Base-by-base conservation (phyloP, 2,329 filamentous ascomycete species). In the Proliferodiscus dingleyae region DNA sequence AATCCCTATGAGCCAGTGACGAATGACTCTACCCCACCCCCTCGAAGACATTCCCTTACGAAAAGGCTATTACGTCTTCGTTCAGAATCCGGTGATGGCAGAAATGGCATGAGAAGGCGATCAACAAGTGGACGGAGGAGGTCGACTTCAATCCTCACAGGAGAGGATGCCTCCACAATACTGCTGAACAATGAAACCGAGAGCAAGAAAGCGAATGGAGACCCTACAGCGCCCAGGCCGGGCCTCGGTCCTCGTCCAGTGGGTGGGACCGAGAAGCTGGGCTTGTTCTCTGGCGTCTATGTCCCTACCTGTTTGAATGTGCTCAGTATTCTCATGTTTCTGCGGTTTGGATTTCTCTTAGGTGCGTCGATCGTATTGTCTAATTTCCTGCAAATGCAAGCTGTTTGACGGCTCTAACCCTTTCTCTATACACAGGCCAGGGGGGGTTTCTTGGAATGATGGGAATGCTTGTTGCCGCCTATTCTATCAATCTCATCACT, bases 301-400 rank as follows among this genome's bases (percentile, higher is more conserved):
- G 85, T 95, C 13, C 89, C 89, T 1, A 89, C 89, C n/a, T 90
- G 84, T 50, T 72, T 94, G 55, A 95, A 93, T 65, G 89, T 95
- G 33, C 70, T 94, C 54, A 91, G 87, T 58, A 94, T 95, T 66
- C 76, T 95, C 51, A 94, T 95, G 87, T 95, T 95, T 68, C 72
- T 95, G 58, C 80, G 89, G 18, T 95, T 95, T 64, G 88, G 89
- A 18, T 82, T 89, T 57, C 87, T 95, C 46, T 72, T 94, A 18
- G 89, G 88, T 50, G 21, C 43, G 51, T 43, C 19, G n/a, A 11
- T 16, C 32, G 10, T 34, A 34, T 3, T 10, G 18, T 15, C n/a
- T n/a, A n/a, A 34, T 16, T 16, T 11, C 16, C 5, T 34, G 18
- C 18, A 7, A 32, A 32, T n/a, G 15, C n/a, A n/a, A 15, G 11